A percentile compares a stretch with the other conserved stretches of the same genome.
These are phyloP conservation scores for Capsicum baccatum DNA, from an alignment of 257 asterid species.

Conservation along the genomic window DNA sequence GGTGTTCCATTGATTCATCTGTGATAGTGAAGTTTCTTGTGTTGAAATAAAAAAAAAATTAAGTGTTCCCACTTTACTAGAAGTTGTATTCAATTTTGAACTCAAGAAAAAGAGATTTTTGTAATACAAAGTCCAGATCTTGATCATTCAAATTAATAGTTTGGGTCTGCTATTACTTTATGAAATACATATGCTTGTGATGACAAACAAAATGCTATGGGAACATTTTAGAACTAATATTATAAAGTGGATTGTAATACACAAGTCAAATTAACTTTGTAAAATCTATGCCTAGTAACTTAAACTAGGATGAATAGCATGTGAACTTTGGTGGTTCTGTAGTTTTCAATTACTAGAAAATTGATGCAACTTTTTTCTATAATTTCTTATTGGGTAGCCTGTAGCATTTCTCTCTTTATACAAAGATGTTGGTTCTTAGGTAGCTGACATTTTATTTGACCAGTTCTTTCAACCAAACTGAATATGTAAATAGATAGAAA, in stretches of 20 bases:
- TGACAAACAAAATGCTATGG: not conserved
- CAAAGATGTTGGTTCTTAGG: not conserved
- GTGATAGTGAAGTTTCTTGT: not conserved
- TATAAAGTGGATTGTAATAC: constrained; percentile 6
- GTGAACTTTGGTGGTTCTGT: not conserved
- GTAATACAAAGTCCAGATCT: not conserved
- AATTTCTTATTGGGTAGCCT: not conserved
- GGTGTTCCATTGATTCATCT: not conserved
- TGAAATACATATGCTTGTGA: constrained; percentile 10
- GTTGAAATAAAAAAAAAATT: not conserved
- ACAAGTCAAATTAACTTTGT: not conserved
- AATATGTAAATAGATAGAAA: not conserved
- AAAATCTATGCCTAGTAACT: not conserved
- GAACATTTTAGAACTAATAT: not conserved
- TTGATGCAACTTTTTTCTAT: not conserved
- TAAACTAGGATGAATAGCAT: not conserved
- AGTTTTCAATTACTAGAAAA: not conserved
- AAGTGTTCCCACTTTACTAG: not conserved
- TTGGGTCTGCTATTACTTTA: not conserved
- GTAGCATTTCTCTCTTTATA: not conserved
- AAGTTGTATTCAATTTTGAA: not conserved
- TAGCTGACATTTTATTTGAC: not conserved
- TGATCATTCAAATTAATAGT: not conserved
- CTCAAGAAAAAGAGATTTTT: not conserved
- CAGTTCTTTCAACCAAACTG: not conserved